These are phyloP conservation scores for Clavariopsis aquatica DNA, from an alignment of 495 filamentous ascomycete species.

Conservation along the genomic window DNA sequence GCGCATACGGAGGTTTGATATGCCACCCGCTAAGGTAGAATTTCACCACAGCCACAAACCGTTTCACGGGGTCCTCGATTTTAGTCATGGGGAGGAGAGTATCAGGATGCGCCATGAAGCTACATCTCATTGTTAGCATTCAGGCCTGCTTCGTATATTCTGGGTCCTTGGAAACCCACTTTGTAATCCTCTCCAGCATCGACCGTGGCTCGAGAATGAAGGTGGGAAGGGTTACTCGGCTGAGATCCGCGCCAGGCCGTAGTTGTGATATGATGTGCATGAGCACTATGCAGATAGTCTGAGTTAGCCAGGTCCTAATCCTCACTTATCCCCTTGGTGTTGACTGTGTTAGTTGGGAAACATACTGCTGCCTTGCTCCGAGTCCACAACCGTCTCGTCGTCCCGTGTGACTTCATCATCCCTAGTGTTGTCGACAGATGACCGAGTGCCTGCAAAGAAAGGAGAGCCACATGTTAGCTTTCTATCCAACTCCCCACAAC, in stretches of 20 bases:
- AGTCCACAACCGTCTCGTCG: constrained; percentile 78
- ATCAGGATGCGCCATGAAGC: constrained; percentile 99
- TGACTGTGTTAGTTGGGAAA: not conserved
- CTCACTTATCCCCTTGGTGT: not conserved
- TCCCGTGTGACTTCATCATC: constrained; percentile 53
- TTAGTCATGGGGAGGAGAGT: constrained; percentile 83
- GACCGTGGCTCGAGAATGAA: constrained; percentile 97
- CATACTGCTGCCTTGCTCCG: constrained; percentile 70
- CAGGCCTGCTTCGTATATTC: not conserved
- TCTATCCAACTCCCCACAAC: not conserved
- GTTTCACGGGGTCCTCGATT: constrained; percentile 84
- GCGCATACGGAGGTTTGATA: constrained; percentile 88
- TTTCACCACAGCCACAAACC: constrained; percentile 93
- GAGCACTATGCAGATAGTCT: constrained; percentile 59
- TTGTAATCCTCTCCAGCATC: constrained; percentile 98
- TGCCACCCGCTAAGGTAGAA: constrained; percentile 99
- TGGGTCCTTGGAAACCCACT: constrained; percentile 55
- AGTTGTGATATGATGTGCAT: constrained; percentile 96
- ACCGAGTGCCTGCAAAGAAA: constrained; percentile 51
- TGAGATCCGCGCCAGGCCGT: constrained; percentile 91
- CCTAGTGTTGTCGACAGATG: constrained; percentile 56
- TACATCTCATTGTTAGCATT: constrained; percentile 43
- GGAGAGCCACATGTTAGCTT: not conserved
- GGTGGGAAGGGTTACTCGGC: constrained; percentile 89
- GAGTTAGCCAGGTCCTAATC: constrained; percentile 15